Evolutionary conservation across 352 stramenopile species (phyloP).

Genomic region (Globisporangium parvum): DNA sequence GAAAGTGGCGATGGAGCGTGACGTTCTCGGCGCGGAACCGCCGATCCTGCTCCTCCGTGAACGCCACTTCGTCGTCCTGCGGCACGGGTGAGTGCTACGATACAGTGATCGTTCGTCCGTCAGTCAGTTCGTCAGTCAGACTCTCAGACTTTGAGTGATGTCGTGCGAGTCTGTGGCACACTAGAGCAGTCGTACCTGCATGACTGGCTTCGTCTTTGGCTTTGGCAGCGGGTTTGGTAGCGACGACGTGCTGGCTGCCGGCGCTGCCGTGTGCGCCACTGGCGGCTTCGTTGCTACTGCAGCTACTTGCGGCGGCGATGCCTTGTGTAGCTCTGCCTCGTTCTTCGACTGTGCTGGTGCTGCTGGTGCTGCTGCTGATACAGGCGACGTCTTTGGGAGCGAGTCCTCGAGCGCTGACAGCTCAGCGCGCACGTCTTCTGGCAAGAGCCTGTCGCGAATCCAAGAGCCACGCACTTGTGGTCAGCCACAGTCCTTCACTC

Average conservation of each 20-base stretch:
- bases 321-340: too few species aligned
- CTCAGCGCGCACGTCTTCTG: conserved; percentile 45
- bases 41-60: conserved; percentile 55
- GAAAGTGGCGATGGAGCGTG: conserved; percentile 73
- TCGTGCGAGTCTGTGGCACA: too few species aligned
- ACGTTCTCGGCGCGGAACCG: conserved; percentile 71
- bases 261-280: neutral
- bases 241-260: neutral
- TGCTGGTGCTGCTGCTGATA: conserved; percentile 12
- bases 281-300: conserved; percentile 19
- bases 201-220: conserved; percentile 3
- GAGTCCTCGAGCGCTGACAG: conserved; percentile 48
- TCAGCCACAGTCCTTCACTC: neutral
- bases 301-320: neutral
- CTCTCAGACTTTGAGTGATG: neutral
- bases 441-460: conserved; percentile 34
- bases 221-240: neutral
- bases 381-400: conserved; percentile 16
- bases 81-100: conserved; percentile 24
- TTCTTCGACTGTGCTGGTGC: too few species aligned
- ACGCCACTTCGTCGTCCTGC: conserved; percentile 34
- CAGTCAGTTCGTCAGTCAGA: neutral
- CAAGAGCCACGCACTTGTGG: neutral
- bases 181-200: conserved; percentile 7
- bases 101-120: neutral